These are phyloP conservation scores for Cladosporium sp. DNA, from an alignment of 2,329 filamentous ascomycete genomes.

Conservation along the genomic window DNA sequence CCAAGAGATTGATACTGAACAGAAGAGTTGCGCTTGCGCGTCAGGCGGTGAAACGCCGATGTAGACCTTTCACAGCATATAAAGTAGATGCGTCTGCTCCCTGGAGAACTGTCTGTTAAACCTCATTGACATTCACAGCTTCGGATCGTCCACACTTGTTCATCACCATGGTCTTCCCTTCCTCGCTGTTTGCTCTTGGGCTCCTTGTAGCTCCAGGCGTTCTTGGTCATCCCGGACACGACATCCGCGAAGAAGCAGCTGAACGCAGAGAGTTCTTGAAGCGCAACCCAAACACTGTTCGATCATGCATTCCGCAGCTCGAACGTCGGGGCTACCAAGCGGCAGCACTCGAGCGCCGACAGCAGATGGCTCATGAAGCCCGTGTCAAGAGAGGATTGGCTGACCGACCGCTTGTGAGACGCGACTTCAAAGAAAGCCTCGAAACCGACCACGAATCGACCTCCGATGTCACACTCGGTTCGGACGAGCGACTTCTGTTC, in stretches of 20 bases:
- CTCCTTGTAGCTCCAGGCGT: not conserved
- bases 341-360: conserved; percentile 28
- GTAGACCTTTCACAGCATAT: not conserved
- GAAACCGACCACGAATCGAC: conserved; percentile 29
- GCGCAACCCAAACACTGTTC: conserved; percentile 27
- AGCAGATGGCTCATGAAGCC: conserved; percentile 27
- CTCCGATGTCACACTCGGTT: conserved; percentile 28
- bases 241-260: conserved; percentile 27
- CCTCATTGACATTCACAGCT: not conserved
- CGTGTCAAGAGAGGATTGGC: conserved; percentile 27
- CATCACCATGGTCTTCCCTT: not conserved
- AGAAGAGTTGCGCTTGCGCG: not conserved
- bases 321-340: conserved; percentile 27
- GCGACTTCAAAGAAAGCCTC: conserved; percentile 27
- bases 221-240: conserved; percentile 29
- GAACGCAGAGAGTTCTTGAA: conserved; percentile 29
- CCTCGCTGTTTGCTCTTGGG: not conserved
- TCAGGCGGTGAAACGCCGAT: not conserved
- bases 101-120: not conserved
- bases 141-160: not conserved
- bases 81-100: not conserved
- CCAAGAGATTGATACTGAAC: not conserved
- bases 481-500: conserved; percentile 24
- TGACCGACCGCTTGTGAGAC: conserved; percentile 26
- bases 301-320: conserved; percentile 27